Percentiles rank a stretch among this genome's conserved stretches.
Conservation (phyloP, 192 early-diverging fungal genomes). For the Podila minutissima region DNA sequence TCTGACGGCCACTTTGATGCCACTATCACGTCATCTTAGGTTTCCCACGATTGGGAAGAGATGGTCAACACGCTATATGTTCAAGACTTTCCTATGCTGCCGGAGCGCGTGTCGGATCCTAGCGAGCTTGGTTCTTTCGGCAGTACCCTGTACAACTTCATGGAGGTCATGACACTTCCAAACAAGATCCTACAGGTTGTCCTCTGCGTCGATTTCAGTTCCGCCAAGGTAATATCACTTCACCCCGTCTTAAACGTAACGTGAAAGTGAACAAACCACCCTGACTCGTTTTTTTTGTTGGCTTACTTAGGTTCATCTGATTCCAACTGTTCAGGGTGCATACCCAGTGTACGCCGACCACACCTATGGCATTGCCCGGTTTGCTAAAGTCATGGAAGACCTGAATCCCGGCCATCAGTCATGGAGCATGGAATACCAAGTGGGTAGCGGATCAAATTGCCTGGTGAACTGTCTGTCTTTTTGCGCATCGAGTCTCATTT, state of each 20-base stretch:
- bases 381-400: conserved; percentile 51
- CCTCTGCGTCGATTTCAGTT: conserved; percentile 53
- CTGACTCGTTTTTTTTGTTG: not conserved
- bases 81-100: conserved; percentile 63
- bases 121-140: conserved; percentile 55
- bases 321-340: conserved; percentile 63
- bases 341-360: conserved; percentile 38
- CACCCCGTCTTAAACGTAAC: not conserved
- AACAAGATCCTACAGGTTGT: conserved; percentile 54
- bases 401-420: conserved; percentile 12
- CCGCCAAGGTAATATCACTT: conserved; percentile 51
- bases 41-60: conserved; percentile 62
- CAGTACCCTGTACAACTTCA: conserved; percentile 46
- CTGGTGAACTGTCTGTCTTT: not conserved
- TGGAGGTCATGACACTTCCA: conserved; percentile 63
- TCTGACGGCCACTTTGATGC: not conserved
- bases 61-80: conserved; percentile 73
- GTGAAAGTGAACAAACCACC: too few relatives aligned
- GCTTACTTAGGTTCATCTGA: conserved; percentile 50
- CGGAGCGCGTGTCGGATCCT: not conserved
- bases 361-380: conserved; percentile 59
- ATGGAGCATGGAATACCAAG: conserved; percentile 56
- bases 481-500: too few relatives aligned
- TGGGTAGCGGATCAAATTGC: conserved; percentile 4
- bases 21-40: conserved; percentile 14